Base-by-base conservation (phyloP, 2,329 filamentous ascomycete genomes). In the Exophiala sideris region DNA sequence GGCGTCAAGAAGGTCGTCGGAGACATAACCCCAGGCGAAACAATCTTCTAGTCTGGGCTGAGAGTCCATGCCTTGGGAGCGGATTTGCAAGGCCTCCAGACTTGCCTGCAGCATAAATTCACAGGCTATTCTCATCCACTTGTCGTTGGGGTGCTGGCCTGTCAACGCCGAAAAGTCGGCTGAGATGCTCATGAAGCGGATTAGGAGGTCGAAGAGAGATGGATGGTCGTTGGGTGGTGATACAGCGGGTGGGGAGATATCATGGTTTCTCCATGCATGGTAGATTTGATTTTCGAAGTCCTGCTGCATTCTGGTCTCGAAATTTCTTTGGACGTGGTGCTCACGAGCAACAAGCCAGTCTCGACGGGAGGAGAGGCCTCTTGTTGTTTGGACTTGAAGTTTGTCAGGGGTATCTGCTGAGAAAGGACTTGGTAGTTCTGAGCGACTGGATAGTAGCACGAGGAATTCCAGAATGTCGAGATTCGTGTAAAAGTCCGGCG, bases 11-110 rank as follows among this genome's bases (percentile, higher is more conserved):
- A 39, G 33, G 14, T 47, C 14, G 20, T 40, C 45, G n/a, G 54
- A 44, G 11, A 57, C 45, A 44, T 57, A 55, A n/a, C 60, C 60
- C 60, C 60, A 63, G 2, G 60, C 58, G 39, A 63, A 60, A 45
- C 60, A 61, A 21, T 59, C 52, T 29, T 60, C 52, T 10, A 63
- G 54, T 3, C 52, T 12, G 5, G 58, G 57, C 6, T 44, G 35
- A 40, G 24, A 18, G 40, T 42, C 16, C 16, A 18, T 18, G 16
- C 16, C 16, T 18, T 18, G 16, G 16, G 16, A 18, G 9, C 40
- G 40, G 16, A 45, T 11, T 6, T 36, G 38, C 9, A 60, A 36
- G 7, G 48, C 33, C 34, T 62, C 56, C 10, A 63, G 14, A 34
- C 57, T 50, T 5, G 61, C 48, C 34, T 60, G 61, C 4, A 62